These are phyloP conservation scores for Citrullus colocynthis DNA, from an alignment of 306 rosid genomes.

Conservation along the genomic window DNA sequence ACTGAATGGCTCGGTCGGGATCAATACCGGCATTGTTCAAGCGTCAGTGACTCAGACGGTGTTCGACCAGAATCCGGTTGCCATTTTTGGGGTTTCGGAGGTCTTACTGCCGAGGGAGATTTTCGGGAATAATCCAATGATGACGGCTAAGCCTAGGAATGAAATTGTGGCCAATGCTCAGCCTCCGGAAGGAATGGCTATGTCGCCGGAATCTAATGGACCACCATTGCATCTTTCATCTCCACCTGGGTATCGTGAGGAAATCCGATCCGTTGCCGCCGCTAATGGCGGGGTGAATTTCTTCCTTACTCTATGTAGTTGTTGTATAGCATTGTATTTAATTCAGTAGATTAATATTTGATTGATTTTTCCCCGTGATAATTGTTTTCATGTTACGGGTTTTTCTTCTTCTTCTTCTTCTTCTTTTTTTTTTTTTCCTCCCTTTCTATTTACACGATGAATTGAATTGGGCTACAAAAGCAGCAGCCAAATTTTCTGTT, in stretches of 20 bases:
- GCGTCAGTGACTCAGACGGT: conserved; percentile 82
- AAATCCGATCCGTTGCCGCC: conserved; percentile 31
- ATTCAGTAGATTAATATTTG: conserved; percentile 38
- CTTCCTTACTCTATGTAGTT: conserved; percentile 42
- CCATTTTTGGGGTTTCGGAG: conserved; percentile 78
- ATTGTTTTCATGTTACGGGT: conserved; percentile 30
- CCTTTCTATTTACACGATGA: conserved; percentile 32
- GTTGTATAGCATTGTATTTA: conserved; percentile 68
- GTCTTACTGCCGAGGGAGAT: conserved; percentile 79
- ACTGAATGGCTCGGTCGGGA: conserved; percentile 63
- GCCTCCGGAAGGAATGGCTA: conserved; percentile 32
- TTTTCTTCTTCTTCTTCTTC: conserved; percentile 16
- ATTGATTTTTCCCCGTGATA: conserved; percentile 21
- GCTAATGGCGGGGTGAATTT: conserved; percentile 18
- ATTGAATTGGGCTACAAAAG: conserved; percentile 48
- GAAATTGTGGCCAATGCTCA: conserved; percentile 20
- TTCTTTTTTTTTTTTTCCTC: background rate
- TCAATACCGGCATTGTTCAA: conserved; percentile 68
- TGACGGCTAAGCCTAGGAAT: conserved; percentile 24
- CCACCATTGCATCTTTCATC: conserved; percentile 54
- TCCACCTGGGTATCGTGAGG: conserved; percentile 51
- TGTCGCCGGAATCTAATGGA: conserved; percentile 47
- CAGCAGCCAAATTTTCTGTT: conserved; percentile 17
- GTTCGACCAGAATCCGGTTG: conserved; percentile 82
- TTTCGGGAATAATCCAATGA: conserved; percentile 42